Conservation (phyloP, 805 yeast species). For the Spathaspora boniae region DNA sequence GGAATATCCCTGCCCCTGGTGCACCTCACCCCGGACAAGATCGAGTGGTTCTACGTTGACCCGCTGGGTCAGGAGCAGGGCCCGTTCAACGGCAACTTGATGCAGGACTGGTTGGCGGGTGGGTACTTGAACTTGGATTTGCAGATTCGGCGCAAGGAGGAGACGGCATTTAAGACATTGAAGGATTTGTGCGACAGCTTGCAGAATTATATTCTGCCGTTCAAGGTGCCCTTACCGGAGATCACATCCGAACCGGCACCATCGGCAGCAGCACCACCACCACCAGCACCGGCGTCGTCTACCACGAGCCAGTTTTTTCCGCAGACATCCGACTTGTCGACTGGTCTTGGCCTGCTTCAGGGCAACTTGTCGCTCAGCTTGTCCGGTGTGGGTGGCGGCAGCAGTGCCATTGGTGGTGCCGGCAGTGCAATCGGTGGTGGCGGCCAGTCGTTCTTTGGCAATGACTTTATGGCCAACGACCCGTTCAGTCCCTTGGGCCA, state of each 20-base stretch:
- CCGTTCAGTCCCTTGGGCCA: slow-evolving; percentile 19
- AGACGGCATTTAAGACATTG: slow-evolving; percentile 46
- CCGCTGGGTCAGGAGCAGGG: slow-evolving; percentile 72
- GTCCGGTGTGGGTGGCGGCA: too few relatives aligned
- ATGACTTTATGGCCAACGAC: slow-evolving; percentile 20
- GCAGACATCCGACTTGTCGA: too few relatives aligned
- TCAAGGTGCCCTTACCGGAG: slow-evolving; percentile 53
- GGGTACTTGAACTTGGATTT: slow-evolving; percentile 57
- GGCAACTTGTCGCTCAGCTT: too few relatives aligned
- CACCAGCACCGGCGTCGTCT: slow-evolving; percentile 6
- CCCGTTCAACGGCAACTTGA: slow-evolving; percentile 67
- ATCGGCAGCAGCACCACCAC: too few relatives aligned
- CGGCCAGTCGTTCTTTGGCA: slow-evolving; percentile 23
- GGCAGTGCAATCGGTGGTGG: too few relatives aligned
- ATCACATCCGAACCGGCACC: slow-evolving; percentile 8
- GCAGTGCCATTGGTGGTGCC: too few relatives aligned
- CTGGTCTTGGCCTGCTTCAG: too few relatives aligned
- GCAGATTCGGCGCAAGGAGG: slow-evolving; percentile 57
- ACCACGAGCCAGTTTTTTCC: too few relatives aligned
- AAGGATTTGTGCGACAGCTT: slow-evolving; percentile 49
- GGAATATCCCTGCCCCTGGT: slow-evolving; percentile 7
- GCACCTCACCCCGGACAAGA: slow-evolving; percentile 36
- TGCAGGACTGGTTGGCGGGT: slow-evolving; percentile 74
- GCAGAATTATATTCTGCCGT: slow-evolving; percentile 55
- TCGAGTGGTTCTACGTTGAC: slow-evolving; percentile 73